Base-by-base conservation (phyloP, 139 green algal genomes). In the Picocystis salinarum region DNA sequence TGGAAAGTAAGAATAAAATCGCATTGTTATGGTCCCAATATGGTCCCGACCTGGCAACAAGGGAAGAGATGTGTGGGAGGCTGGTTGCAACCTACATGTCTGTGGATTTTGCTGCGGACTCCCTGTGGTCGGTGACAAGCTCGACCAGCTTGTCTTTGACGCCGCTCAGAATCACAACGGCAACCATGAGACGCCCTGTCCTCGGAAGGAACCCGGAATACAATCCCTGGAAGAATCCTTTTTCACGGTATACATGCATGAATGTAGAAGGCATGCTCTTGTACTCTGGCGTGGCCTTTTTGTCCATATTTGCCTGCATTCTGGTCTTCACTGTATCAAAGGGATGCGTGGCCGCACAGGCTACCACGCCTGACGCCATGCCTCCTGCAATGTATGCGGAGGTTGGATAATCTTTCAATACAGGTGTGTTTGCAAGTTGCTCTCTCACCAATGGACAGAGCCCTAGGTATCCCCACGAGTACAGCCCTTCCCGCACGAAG, bases 311-410 rank as follows among this genome's bases (percentile, higher is more conserved):
- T 19, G 20, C 73, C 74, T 86, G 78, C 74, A 87, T 82, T 10
- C 71, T 58, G 3, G 79, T 91, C 59, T 91, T 91, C 34, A 79
- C 70, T 0, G 81, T 92, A 64, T 93, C 81, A 46, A 79, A 72
- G 2, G 81, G 81, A 33, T 93, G 81, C 2, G 75, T 83, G 18
- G 55, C 49, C 1, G 67, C 45, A 0, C 79, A 66, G 5, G 63
- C 80, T 37, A 84, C 65, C 6, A 86, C 50, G 3, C 81, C 81
- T 12, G 67, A 65, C 3, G 53, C 52, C 3, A 89, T 22, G 19
- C 80, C 80, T 6, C 67, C 50, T 5, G 71, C 23, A 1, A 71
- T 27, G 27, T 80, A 48, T 1, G 60, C 39, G 0, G 54, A 42
- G 2, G 40, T 46, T 0, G 61, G 28, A 6, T 28, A 20, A 31